A percentile compares a stretch with the other conserved stretches of the same genome.
Evolutionary conservation across 2,329 filamentous ascomycete genomes (phyloP).

Genomic region (Talaromyces sp.): DNA sequence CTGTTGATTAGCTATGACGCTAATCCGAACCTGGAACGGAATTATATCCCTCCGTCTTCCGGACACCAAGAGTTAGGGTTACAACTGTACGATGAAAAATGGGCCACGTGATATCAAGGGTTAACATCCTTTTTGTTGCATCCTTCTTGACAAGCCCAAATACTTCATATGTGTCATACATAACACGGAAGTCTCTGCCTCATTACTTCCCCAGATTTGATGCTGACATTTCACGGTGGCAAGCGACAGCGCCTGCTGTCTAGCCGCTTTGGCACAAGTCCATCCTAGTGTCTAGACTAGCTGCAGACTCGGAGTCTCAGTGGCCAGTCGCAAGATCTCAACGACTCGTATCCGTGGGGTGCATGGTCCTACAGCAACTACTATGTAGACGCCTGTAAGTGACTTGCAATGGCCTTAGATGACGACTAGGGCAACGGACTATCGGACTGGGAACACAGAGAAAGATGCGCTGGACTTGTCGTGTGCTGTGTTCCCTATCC

Average conservation of each 20-base stretch:
- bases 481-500: background rate
- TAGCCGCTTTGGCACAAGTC: background rate
- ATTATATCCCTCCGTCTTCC: background rate
- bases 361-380: background rate
- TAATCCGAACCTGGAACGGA: background rate
- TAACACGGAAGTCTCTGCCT: too few relatives aligned
- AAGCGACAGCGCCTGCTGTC: background rate
- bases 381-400: background rate
- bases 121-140: too few relatives aligned
- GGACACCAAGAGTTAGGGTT: background rate
- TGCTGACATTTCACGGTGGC: background rate
- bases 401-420: background rate
- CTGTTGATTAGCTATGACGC: background rate
- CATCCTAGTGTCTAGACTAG: background rate
- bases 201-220: background rate
- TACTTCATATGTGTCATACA: too few relatives aligned
- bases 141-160: too few relatives aligned
- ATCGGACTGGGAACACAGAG: background rate
- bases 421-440: background rate
- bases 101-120: too few relatives aligned
- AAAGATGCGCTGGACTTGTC: background rate
- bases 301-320: background rate
- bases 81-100: too few relatives aligned
- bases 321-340: background rate
- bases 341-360: slow-evolving; percentile 1